These are phyloP conservation scores for Blakeslea trispora DNA, from an alignment of 371 early-diverging fungal species.

Conservation along the genomic window DNA sequence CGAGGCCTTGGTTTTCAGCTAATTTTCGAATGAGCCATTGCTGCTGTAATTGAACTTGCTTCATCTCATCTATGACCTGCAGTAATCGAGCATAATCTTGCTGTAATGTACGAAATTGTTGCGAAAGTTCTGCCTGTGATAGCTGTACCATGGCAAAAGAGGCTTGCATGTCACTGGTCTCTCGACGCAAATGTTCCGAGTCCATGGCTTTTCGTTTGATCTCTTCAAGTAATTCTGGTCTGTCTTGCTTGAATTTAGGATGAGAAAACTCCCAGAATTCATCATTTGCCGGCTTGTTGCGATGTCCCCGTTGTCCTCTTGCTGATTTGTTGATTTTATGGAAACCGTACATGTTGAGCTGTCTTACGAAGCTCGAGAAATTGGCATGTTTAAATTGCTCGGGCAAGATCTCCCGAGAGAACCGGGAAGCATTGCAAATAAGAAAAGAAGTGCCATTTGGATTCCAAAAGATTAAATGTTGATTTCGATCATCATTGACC, in stretches of 20 bases:
- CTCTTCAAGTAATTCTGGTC: conserved; percentile 45
- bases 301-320: conserved; percentile 48
- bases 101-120: conserved; percentile 64
- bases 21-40: conserved; percentile 47
- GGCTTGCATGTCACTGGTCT: conserved; percentile 67
- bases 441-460: conserved; percentile 82
- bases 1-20: conserved; percentile 16
- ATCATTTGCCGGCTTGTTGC: conserved; percentile 46
- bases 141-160: conserved; percentile 69
- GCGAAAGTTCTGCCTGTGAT: conserved; percentile 63
- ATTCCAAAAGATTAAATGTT: conserved; percentile 82
- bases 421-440: conserved; percentile 81
- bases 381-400: conserved; percentile 91
- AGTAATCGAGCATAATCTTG: conserved; percentile 64
- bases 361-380: conserved; percentile 92
- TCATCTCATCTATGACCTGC: conserved; percentile 67
- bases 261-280: conserved; percentile 58
- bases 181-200: conserved; percentile 66
- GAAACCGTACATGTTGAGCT: conserved; percentile 87
- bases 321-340: conserved; percentile 68
- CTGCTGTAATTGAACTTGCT: conserved; percentile 56
- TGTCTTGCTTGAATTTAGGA: conserved; percentile 45
- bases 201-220: conserved; percentile 68
- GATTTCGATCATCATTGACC: conserved; percentile 72
- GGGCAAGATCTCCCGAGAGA: conserved; percentile 79